Base-by-base conservation (phyloP, 202 grass and related monocot genomes). In the Setaria viridis region DNA sequence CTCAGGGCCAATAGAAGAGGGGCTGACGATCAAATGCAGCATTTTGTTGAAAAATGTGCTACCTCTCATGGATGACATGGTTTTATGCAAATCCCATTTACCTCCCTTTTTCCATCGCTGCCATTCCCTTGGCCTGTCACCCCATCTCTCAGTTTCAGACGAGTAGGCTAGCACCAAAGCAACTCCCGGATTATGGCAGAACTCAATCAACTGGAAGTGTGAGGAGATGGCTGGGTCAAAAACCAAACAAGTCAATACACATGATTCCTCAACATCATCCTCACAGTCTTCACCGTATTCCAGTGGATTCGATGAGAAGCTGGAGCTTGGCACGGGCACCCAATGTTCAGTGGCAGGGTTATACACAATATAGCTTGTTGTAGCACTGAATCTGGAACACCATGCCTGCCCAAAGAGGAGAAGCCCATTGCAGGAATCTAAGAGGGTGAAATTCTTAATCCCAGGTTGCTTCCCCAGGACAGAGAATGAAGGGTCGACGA, bases 391-490 rank as follows among this genome's bases (percentile, higher is more conserved):
- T 0, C 2, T 9, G 9, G 9, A 8, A 7, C 39, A 0, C 39
- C 1, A 5, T 41, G 9, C 10, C 25, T 32, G 7, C 14, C 42
- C 54, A 49, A 83, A 48, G 30, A 83, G 81, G 30, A 83, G 11
- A 1, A 83, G 56, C 30, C 81, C 81, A 4, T 48, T 41, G 16
- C 81, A 83, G 42, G 68, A 83, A 74, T 83, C 81, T 2, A 62
- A 50, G 21, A 83, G 70, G 29, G 0, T 6, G 7, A 74, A 5
- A 0, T 7, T 50, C 45, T 20, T 17, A 32, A 80, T 20, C 3
- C 62, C 46, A 47, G 32, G 46, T 17, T 8, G 63, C 19, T 21
- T 51, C 77, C 11, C 13, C 46, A 80, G 17, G 17, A 21, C 21
- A 32, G 62, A 39, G 62, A 80, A 66, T 11, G 6, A 51, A 13